phyloP scores from a whole-genome alignment of 345 rosid species.

The Pugionium cornutum region DNA sequence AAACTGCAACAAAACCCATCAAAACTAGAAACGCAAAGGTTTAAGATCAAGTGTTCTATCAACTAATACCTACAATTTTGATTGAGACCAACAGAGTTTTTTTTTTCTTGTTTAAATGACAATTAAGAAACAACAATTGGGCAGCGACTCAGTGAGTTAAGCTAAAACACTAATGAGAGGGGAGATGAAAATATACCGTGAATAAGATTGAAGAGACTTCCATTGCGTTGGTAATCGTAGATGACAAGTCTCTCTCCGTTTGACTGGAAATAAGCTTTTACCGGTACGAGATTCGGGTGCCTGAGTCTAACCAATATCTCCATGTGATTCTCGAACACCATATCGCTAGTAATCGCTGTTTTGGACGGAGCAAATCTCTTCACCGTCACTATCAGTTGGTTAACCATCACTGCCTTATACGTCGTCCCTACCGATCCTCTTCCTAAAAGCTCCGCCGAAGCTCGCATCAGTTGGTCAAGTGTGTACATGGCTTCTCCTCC shows the following conservation, averaged over 20 bases:
- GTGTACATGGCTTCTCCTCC: constrained; percentile 52
- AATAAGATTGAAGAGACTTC: constrained; percentile 89
- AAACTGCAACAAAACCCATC: constrained; percentile 20
- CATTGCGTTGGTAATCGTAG: constrained; percentile 81
- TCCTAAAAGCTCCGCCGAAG: constrained; percentile 91
- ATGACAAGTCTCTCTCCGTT: constrained; percentile 86
- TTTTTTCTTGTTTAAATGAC: neutral
- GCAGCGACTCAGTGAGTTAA: constrained; percentile 26
- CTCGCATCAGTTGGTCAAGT: constrained; percentile 86
- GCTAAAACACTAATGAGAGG: constrained; percentile 1
- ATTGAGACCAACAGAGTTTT: neutral
- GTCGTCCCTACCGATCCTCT: constrained; percentile 89
- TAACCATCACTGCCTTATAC: constrained; percentile 81
- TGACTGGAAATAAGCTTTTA: constrained; percentile 75
- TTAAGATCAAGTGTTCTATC: neutral
- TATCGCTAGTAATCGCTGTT: constrained; percentile 57
- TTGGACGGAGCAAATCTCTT: constrained; percentile 77
- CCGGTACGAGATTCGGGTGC: constrained; percentile 75
- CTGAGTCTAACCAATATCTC: constrained; percentile 60
- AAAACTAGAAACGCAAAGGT: constrained; percentile 5
- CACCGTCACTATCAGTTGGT: constrained; percentile 69
- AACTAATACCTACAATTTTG: neutral
- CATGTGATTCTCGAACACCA: constrained; percentile 70
- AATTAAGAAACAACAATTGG: constrained; percentile 19
- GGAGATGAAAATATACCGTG: constrained; percentile 52